Conservation (phyloP, 177 flowering plant genomes). For the Vitis hybrid region DNA sequence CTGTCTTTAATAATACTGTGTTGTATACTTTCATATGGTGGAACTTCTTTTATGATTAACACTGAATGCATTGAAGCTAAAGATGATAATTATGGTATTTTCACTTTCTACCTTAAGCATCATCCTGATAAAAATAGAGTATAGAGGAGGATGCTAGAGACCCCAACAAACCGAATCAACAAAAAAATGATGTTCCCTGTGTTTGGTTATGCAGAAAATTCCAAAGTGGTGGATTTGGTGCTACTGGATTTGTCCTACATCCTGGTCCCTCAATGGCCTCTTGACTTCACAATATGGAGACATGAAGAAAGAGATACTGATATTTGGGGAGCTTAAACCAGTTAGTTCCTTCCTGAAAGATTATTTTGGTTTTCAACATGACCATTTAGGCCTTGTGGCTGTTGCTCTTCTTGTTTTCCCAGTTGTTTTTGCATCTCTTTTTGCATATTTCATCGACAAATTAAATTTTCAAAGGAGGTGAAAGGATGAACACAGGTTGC, state of each 20-base stretch:
- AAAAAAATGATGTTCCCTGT: background rate
- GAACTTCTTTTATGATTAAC: too few species aligned
- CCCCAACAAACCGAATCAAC: background rate
- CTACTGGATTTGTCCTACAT: constrained; percentile 43
- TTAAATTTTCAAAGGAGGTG: constrained; percentile 44
- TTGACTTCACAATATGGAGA: constrained; percentile 60
- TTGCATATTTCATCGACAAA: constrained; percentile 38
- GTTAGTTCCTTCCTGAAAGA: constrained; percentile 34
- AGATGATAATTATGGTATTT: background rate
- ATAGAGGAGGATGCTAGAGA: background rate
- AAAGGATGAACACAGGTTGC: background rate
- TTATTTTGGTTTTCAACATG: constrained; percentile 40
- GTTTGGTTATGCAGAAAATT: constrained; percentile 33
- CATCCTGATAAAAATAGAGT: background rate
- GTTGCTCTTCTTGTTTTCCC: constrained; percentile 36
- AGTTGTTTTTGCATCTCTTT: constrained; percentile 36
- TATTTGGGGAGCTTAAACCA: constrained; percentile 30
- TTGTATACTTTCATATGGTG: too few species aligned
- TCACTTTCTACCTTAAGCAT: background rate
- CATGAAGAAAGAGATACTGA: constrained; percentile 24
- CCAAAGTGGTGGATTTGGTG: constrained; percentile 69
- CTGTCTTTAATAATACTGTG: background rate
- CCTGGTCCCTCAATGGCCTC: constrained; percentile 52
- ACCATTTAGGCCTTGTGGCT: constrained; percentile 42
- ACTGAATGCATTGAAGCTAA: too few species aligned